Percentiles rank a stretch among this genome's conserved stretches.
Conservation (phyloP, 148 eudicot species). For the Amaranthus cruentus region DNA sequence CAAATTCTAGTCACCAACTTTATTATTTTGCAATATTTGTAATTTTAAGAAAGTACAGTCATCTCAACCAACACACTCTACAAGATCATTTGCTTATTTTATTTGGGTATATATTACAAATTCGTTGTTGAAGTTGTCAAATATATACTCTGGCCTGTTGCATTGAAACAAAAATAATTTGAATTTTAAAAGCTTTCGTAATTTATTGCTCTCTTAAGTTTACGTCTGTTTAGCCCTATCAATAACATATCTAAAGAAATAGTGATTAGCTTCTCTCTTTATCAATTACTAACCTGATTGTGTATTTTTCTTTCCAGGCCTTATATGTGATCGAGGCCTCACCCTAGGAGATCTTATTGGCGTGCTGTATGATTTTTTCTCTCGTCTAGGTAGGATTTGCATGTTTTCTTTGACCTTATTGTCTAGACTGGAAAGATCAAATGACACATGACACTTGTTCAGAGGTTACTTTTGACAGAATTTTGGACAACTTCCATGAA, state of each 20-base stretch:
- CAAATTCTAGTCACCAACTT: neutral
- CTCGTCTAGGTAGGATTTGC: slow-evolving; percentile 60
- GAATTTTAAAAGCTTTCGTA: neutral
- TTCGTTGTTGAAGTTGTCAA: neutral
- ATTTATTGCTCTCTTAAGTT: neutral
- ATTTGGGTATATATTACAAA: neutral
- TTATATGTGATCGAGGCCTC: slow-evolving; percentile 88
- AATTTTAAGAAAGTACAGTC: neutral
- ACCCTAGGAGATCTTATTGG: slow-evolving; percentile 91
- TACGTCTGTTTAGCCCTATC: neutral
- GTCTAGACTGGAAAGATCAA: neutral
- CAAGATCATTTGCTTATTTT: neutral
- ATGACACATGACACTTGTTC: neutral
- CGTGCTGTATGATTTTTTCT: slow-evolving; percentile 79
- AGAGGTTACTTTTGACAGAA: neutral
- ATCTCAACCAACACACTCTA: neutral
- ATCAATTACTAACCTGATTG: slow-evolving; percentile 2
- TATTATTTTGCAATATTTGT: neutral
- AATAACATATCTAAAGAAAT: neutral
- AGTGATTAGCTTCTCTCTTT: neutral
- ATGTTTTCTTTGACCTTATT: neutral
- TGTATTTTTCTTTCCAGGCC: slow-evolving; percentile 43
- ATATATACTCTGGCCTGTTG: neutral
- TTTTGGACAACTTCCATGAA: neutral
- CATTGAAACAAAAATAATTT: neutral